Base-by-base conservation (phyloP, 768 basidiomycete genomes). In the Boletus rubroflammeus region DNA sequence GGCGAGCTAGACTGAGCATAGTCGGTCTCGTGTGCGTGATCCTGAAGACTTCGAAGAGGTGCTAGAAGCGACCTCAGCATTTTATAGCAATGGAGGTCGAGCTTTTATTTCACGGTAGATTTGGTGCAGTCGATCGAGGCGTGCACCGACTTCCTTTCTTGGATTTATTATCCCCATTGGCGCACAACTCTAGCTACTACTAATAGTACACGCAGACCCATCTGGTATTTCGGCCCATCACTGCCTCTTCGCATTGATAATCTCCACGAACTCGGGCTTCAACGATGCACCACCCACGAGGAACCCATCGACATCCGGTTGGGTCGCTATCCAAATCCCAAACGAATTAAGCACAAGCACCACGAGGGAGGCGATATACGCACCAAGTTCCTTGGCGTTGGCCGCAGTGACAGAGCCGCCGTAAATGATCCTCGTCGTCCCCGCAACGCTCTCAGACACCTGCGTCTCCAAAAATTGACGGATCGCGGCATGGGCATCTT, bases 231-330 rank as follows among this genome's bases (percentile, higher is more conserved):
- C n/a, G n/a, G n/a, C n/a, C 51, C 14, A 31, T 55, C 55, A 70
- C 32, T 59, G 19, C 60, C 65, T 75, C 61, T 72, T 85, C 35
- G 80, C 78, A 64, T 94, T 95, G 79, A 95, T 84, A 67, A 97
- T 96, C 56, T 95, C 78, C 44, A 89, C 84, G 64, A 98, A 97
- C 73, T 98, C 95, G 38, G 95, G 94, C 77, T 98, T 99, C 73
- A 99, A 81, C 15, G 95, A 98, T 32, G 96, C 96, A 25, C 96
- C 95, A 25, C 95, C 96, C 36, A 98, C 96, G 60, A 98, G 85
- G 88, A 98, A 98, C 9, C 96, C 96, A 70, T 98, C 96, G 43
- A 98, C 86, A 67, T 98, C 96, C 11, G 76, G 76, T 64, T 89
- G 86, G 8, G 70, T 71, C 28, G 86, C 94, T 96, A 61, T 17